Base-by-base conservation (phyloP, 179 eudicot species). In the Gypsophila paniculata region DNA sequence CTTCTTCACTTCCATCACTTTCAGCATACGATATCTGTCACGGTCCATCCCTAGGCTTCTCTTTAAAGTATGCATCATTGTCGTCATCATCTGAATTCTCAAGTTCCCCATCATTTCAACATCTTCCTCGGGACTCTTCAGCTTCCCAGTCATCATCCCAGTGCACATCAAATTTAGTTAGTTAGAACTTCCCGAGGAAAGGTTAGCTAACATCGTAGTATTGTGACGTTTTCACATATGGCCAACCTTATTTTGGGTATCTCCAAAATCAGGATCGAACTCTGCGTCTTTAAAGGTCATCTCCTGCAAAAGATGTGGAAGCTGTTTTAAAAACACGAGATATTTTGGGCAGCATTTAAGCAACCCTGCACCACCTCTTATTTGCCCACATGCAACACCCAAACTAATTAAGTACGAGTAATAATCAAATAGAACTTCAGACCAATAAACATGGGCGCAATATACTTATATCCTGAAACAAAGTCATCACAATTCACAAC, bases 11-110 rank as follows among this genome's bases (percentile, higher is more conserved):
- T 67, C 81, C 99, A 71, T 92, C 99, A 80, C 98, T 92, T 79
- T 95, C 99, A 69, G 74, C 96, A 85, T 95, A 95, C n/a, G 98
- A 92, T 5, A 95, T 87, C 86, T 88, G 92, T 67, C 93, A 88
- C 52, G 78, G 89, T 60, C 76, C 85, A 70, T 83, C 89, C 77
- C 80, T 83, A 15, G 88, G 75, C 82, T 87, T 92, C 73, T 84
- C 87, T 49, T 53, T 79, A 64, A 73, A 72, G 75, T 75, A 78
- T 34, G 68, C 57, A 74, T 86, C 85, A 68, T 65, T 22, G 32
- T 70, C 73, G 53, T 70, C 72, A 18, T 89, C 97, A 72, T 89
- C 98, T 39, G 95, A 90, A 14, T 86, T 74, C 49, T 84, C 89
- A 71, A 87, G 69, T 44, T 85, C 98, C 74, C 84, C 96, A 61